Percentiles rank a stretch among this genome's conserved stretches.
phyloP scores from a whole-genome alignment of 2,329 filamentous ascomycete genomes.

The Fragosphaeria purpurea region DNA sequence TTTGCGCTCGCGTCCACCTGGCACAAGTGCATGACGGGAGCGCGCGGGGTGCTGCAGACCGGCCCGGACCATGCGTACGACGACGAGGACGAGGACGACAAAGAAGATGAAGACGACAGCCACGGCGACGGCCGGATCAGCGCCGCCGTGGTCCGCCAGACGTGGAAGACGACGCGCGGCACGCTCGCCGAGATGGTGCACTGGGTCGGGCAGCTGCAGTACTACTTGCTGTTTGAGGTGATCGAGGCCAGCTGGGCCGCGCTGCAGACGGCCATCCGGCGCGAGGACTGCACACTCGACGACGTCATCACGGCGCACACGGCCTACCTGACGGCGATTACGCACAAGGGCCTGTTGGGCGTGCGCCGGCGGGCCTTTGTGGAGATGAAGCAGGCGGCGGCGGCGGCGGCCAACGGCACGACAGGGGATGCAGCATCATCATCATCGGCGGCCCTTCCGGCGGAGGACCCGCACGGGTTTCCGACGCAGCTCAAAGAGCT shows the following conservation, averaged over 20 bases:
- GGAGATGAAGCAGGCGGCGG: conserved; percentile 22
- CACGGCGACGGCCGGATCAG: too few species aligned
- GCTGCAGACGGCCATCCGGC: conserved; percentile 70
- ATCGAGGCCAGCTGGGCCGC: conserved; percentile 95
- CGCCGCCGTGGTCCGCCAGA: conserved; percentile 49
- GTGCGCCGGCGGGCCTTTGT: conserved; percentile 43
- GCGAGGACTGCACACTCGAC: conserved; percentile 79
- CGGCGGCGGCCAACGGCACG: conserved; percentile 26
- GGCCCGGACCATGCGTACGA: conserved; percentile 34
- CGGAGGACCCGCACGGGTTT: conserved; percentile 66
- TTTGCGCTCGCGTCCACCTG: conserved; percentile 86
- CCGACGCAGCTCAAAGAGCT: conserved; percentile 87
- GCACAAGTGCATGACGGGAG: conserved; percentile 91
- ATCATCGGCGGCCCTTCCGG: conserved; percentile 40
- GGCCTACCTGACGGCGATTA: conserved; percentile 85
- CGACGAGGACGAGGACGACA: conserved; percentile 34
- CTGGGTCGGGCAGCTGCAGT: conserved; percentile 92
- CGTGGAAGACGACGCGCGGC: conserved; percentile 86
- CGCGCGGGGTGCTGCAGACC: conserved; percentile 77
- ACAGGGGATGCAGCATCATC: conserved; percentile 35
- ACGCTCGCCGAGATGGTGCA: conserved; percentile 96
- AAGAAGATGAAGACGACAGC: too few species aligned
- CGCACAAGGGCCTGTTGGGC: conserved; percentile 86
- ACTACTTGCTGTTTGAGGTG: conserved; percentile 97
- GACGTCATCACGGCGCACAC: conserved; percentile 89